These are phyloP conservation scores for Globisporangium radiosum DNA, from an alignment of 352 stramenopile genomes.

Conservation along the genomic window DNA sequence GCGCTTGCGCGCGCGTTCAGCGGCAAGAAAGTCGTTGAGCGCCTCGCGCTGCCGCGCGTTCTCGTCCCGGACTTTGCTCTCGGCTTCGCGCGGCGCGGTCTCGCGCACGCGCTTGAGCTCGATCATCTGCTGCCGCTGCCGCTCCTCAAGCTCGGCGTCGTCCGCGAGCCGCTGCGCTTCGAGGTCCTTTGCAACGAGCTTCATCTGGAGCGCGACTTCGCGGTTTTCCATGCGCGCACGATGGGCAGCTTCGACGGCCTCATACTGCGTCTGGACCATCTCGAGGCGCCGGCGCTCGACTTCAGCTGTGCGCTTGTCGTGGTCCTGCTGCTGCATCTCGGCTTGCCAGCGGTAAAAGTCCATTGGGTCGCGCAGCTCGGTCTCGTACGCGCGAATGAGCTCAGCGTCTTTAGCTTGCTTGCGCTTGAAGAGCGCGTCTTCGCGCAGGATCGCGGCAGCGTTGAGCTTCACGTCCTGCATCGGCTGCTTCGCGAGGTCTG, in stretches of 20 bases:
- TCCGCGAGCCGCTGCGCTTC: conserved; percentile 58
- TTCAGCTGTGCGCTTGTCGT: conserved; percentile 53
- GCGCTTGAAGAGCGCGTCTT: conserved; percentile 89
- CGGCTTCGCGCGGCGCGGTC: conserved; percentile 69
- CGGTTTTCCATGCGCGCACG: conserved; percentile 71
- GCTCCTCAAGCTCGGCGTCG: conserved; percentile 39
- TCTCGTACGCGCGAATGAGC: conserved; percentile 83
- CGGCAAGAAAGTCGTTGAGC: conserved; percentile 50
- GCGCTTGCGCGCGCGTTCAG: conserved; percentile 56
- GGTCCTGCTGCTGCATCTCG: conserved; percentile 78
- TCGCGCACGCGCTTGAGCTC: conserved; percentile 79
- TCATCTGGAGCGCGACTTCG: conserved; percentile 76
- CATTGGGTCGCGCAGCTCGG: conserved; percentile 84
- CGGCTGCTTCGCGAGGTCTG: conserved; percentile 20
- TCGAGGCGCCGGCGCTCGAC: conserved; percentile 76
- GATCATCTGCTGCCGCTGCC: conserved; percentile 42
- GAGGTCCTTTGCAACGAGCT: conserved; percentile 60
- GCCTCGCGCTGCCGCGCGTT: conserved; percentile 57
- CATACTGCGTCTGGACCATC: conserved; percentile 77
- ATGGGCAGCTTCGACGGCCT: conserved; percentile 68
- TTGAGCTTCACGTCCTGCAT: conserved; percentile 79
- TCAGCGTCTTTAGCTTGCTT: conserved; percentile 89
- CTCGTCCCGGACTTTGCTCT: conserved; percentile 50
- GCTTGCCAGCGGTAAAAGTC: conserved; percentile 90
- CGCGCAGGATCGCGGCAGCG: conserved; percentile 82